These are phyloP conservation scores for Fusarium praegraminearum DNA, from an alignment of 2,329 filamentous ascomycete genomes.

Conservation along the genomic window DNA sequence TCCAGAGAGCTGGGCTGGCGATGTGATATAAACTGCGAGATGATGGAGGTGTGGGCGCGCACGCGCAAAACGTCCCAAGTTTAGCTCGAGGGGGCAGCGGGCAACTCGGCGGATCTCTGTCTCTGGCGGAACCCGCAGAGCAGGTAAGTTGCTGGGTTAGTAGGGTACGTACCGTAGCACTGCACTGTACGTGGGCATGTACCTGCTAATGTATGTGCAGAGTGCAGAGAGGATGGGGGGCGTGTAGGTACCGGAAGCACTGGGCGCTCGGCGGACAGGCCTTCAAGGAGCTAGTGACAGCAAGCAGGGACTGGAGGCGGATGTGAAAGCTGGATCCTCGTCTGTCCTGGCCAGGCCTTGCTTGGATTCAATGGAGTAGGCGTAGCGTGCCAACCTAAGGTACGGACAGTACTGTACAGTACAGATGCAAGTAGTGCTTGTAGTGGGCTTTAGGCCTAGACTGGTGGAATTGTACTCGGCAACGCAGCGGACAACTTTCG, in stretches of 20 bases:
- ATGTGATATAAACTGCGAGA: constrained; percentile 47
- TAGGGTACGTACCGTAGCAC: constrained; percentile 18
- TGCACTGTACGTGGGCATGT: constrained; percentile 13
- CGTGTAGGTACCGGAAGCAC: constrained; percentile 39
- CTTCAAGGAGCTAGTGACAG: constrained; percentile 42
- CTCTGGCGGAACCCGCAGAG: constrained; percentile 35
- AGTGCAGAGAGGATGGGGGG: constrained; percentile 31
- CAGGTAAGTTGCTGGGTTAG: not conserved
- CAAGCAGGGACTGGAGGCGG: constrained; percentile 39
- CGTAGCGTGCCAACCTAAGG: constrained; percentile 27
- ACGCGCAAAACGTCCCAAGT: constrained; percentile 47
- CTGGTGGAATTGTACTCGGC: not conserved
- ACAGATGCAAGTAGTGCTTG: constrained; percentile 25
- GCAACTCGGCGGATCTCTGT: constrained; percentile 42
- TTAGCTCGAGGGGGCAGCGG: constrained; percentile 44
- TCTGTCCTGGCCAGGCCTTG: constrained; percentile 23
- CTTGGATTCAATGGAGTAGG: constrained; percentile 25
- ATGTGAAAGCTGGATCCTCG: constrained; percentile 42
- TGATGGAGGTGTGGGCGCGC: constrained; percentile 48
- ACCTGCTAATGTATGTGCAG: not conserved
- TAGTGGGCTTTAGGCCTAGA: constrained; percentile 26
- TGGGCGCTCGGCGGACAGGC: constrained; percentile 42
- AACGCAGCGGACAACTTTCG: constrained; percentile 11
- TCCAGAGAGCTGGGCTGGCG: constrained; percentile 47
- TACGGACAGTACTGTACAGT: constrained; percentile 17